These are phyloP conservation scores for Syzygium malaccense DNA, from an alignment of 441 rosid species.

Conservation along the genomic window DNA sequence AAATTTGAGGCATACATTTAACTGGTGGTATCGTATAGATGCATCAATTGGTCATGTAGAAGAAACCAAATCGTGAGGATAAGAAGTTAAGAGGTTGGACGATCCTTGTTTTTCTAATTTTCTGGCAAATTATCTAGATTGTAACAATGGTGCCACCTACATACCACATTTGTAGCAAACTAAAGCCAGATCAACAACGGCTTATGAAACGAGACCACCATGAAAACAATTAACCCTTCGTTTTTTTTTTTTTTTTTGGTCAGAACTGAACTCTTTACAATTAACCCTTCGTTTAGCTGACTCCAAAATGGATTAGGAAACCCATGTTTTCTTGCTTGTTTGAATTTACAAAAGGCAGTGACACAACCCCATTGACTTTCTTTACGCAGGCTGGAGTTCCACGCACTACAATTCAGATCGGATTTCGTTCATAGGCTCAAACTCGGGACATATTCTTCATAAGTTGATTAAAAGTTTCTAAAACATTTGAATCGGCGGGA, in stretches of 20 bases:
- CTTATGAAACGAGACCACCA: background rate
- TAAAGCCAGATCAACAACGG: background rate
- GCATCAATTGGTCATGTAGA: background rate
- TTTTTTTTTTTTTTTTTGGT: too few species aligned
- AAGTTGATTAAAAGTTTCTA: background rate
- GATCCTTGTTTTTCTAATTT: background rate
- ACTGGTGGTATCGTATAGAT: background rate
- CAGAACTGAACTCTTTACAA: too few species aligned
- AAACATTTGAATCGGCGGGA: background rate
- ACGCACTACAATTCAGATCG: accelerated
- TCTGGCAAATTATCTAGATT: background rate
- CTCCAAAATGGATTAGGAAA: background rate
- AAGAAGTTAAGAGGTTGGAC: background rate
- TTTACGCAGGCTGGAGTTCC: background rate
- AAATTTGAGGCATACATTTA: background rate
- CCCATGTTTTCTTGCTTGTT: background rate
- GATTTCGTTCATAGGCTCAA: background rate
- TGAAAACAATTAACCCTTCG: background rate
- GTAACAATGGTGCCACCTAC: background rate
- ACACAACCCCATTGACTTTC: background rate
- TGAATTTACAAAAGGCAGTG: background rate
- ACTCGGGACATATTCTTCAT: background rate
- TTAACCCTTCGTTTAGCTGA: background rate
- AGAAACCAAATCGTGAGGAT: background rate
- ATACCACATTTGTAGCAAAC: background rate